phyloP scores from a whole-genome alignment of 169 alveolate genomes.

The Babesia bigemina region DNA sequence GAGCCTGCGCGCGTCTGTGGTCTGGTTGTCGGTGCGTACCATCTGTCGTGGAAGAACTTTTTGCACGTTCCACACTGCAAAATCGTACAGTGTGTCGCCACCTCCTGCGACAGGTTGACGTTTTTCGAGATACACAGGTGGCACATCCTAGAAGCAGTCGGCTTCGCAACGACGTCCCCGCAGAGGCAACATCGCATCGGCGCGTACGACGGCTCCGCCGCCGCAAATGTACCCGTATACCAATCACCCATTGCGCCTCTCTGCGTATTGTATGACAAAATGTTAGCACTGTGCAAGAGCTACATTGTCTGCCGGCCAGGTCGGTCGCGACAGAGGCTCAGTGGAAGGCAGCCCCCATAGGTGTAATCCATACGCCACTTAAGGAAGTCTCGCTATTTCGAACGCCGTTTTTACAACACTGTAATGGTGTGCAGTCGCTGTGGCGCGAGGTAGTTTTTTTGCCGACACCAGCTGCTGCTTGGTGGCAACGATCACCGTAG shows the following conservation, averaged over 20 bases:
- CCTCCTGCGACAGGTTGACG: constrained; percentile 61
- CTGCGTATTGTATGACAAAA: neutral
- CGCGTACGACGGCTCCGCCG: constrained; percentile 62
- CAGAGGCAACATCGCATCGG: constrained; percentile 71
- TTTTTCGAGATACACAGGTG: constrained; percentile 54
- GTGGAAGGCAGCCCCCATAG: neutral
- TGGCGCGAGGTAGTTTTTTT: neutral
- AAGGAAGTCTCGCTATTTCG: too few relatives aligned
- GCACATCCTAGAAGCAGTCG: constrained; percentile 68
- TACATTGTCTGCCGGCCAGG: neutral
- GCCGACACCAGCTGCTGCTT: neutral
- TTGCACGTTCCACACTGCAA: constrained; percentile 64
- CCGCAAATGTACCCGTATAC: constrained; percentile 24
- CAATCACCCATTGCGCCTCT: constrained; percentile 57
- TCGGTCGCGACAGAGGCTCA: neutral
- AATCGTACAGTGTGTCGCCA: constrained; percentile 57
- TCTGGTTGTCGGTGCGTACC: constrained; percentile 12
- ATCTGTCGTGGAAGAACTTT: constrained; percentile 62
- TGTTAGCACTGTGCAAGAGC: neutral
- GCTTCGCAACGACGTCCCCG: constrained; percentile 65
- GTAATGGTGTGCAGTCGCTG: neutral
- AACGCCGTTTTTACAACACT: neutral
- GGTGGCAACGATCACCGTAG: too few relatives aligned
- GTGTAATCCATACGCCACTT: neutral
- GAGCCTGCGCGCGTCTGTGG: constrained; percentile 26